Evolutionary conservation across 306 rosid genomes (phyloP).

Genomic region (Casuarina glauca): DNA sequence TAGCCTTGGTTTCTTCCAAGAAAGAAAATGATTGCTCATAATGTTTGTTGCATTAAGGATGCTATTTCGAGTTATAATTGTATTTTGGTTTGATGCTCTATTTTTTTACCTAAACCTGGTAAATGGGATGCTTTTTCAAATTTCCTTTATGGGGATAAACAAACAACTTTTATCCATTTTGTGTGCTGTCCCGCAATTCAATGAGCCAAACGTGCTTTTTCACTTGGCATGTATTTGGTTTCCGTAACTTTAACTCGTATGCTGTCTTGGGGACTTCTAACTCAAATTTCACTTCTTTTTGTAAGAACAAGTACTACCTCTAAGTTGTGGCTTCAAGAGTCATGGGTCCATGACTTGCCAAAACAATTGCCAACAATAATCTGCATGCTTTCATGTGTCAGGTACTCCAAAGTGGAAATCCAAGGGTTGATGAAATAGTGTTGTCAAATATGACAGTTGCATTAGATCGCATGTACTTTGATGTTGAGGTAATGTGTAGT

Average conservation of each 20-base stretch:
- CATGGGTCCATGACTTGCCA: not conserved
- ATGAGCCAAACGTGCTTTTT: constrained; percentile 7
- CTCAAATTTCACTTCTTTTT: not conserved
- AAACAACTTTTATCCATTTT: not conserved
- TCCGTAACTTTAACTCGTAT: not conserved
- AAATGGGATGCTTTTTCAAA: constrained; percentile 1
- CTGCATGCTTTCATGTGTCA: constrained; percentile 38
- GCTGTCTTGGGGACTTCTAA: not conserved
- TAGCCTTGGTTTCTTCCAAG: not conserved
- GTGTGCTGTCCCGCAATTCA: constrained; percentile 16
- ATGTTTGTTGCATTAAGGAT: not conserved
- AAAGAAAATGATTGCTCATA: not conserved
- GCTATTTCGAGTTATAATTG: constrained; percentile 4
- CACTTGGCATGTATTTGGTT: constrained; percentile 2
- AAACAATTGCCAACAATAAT: not conserved
- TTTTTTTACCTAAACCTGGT: not conserved
- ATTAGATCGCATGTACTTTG: constrained; percentile 76
- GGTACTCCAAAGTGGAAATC: constrained; percentile 75
- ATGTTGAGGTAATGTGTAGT: constrained; percentile 68
- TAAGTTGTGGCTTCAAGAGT: not conserved
- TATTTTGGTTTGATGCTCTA: constrained; percentile 8
- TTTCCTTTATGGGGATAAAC: constrained; percentile 5
- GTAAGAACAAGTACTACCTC: not conserved
- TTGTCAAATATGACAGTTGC: constrained; percentile 76
- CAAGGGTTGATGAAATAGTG: constrained; percentile 74